phyloP scores from a whole-genome alignment of 345 rosid genomes.

The Orychophragmus violaceus region DNA sequence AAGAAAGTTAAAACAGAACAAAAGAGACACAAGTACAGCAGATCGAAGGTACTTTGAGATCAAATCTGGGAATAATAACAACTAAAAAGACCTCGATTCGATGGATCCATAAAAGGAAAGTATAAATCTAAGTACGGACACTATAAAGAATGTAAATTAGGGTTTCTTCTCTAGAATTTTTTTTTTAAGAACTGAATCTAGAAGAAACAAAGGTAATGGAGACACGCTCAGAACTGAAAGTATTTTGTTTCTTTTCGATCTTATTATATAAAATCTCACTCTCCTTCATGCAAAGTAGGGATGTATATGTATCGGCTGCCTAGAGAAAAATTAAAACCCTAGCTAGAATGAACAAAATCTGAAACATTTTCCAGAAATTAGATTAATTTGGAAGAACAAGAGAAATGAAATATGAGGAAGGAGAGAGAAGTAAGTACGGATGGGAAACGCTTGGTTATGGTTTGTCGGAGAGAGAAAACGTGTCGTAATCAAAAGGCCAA shows the following conservation, averaged over 20 bases:
- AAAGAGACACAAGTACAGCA: conserved; percentile 26
- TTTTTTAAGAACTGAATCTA: not conserved
- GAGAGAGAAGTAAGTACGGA: conserved; percentile 11
- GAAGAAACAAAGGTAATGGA: not conserved
- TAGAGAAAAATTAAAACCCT: not conserved
- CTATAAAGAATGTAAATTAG: not conserved
- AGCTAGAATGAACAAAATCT: not conserved
- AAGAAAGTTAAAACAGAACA: not conserved
- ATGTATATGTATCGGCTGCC: not conserved
- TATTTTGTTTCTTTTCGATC: not conserved
- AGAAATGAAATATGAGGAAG: not conserved
- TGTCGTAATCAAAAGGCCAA: conserved; percentile 13
- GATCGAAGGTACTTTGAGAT: conserved; percentile 24
- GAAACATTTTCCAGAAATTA: not conserved
- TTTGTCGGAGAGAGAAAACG: conserved; percentile 29
- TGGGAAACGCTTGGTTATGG: conserved; percentile 26
- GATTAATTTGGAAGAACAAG: not conserved
- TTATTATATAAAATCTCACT: not conserved
- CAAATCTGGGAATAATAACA: conserved; percentile 22
- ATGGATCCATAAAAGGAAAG: conserved; percentile 19
- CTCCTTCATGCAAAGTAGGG: conserved; percentile 13
- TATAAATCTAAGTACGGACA: conserved; percentile 21
- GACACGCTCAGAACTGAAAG: conserved; percentile 3
- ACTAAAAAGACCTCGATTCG: conserved; percentile 9
- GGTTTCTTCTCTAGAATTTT: conserved; percentile 12